Evolutionary conservation across 257 asterid genomes (phyloP), one percentile per base, ranked within the genome.

Genomic region (Penstemon barbatus): DNA sequence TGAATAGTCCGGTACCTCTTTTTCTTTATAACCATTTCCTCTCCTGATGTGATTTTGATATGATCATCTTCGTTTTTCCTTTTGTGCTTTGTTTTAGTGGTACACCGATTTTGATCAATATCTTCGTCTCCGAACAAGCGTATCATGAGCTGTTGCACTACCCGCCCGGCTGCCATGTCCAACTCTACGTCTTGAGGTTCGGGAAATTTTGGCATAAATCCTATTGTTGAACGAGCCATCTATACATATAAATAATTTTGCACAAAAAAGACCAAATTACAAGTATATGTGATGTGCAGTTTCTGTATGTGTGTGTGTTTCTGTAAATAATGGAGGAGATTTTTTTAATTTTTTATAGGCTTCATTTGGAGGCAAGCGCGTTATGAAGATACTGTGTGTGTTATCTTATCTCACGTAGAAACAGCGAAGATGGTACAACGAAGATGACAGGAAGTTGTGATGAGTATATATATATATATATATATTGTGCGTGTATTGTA

Each of bases 1-100:
- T 74, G n/a, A 58, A 80, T 68, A 12, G 74, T 77, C 45, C 80
- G 56, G 49, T 77, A 80, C 80, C 74, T 74, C 41, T 61, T 77
- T 54, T 43, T 74, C 80, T 71, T 77, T 55, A 58, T 8, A 9
- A 2, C 33, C 33, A 25, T 61, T 36, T 46, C 70, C 65, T 61
- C 53, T 18, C 56, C 39, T 2, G 68, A 33, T 15, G 13, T 12
- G 4, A 61, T 53, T 42, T 54, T 49, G 3, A 4, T 54, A 15
- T 37, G 66, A 54, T 11, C 33, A 25, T 25, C 54, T 4, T 40
- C 6, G 19, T 6, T 7, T 48, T 44, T 71, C 40, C 41, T 42
- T 52, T 53, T 43, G 18, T 41, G n/a, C 4, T 49, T 51, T 10
- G 53, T 45, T 4, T 6, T 52, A 1, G 6, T 36, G 59, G 66